phyloP scores from a whole-genome alignment of 2,329 filamentous ascomycete genomes.

The Penicillium sp. region DNA sequence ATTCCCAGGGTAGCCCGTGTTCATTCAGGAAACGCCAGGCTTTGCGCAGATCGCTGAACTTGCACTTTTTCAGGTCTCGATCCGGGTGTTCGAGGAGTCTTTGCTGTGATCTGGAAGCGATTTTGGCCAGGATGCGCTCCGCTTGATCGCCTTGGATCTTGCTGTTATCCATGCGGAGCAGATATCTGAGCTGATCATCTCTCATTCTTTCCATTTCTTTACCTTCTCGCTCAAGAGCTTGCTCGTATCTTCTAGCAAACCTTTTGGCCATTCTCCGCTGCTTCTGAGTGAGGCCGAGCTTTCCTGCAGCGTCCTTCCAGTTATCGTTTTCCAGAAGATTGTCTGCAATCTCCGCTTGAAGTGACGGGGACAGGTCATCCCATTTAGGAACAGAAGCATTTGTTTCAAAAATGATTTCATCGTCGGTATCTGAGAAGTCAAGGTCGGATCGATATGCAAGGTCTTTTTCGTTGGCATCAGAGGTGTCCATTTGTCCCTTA shows the following conservation, averaged over 20 bases:
- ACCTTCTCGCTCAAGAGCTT: constrained; percentile 33
- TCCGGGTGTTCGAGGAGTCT: constrained; percentile 13
- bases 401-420: constrained; percentile 8
- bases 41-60: constrained; percentile 34
- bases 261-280: constrained; percentile 24
- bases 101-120: not conserved
- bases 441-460: not conserved
- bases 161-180: constrained; percentile 42
- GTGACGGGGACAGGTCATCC: constrained; percentile 36
- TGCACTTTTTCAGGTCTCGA: constrained; percentile 36
- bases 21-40: constrained; percentile 38
- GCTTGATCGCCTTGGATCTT: constrained; percentile 30
- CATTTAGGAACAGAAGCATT: constrained; percentile 32
- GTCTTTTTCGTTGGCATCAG: not conserved
- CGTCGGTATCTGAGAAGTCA: constrained; percentile 30
- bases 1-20: constrained; percentile 32
- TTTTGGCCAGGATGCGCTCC: constrained; percentile 25
- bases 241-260: not conserved
- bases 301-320: constrained; percentile 30
- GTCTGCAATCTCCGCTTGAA: constrained; percentile 43
- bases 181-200: constrained; percentile 36
- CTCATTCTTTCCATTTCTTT: constrained; percentile 38
- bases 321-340: constrained; percentile 34
- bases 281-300: constrained; percentile 28
- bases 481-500: not conserved